Percentiles rank a stretch among this genome's conserved stretches.
Evolutionary conservation across 495 filamentous ascomycete genomes (phyloP).

Genomic region (Penicillium mononematosum): DNA sequence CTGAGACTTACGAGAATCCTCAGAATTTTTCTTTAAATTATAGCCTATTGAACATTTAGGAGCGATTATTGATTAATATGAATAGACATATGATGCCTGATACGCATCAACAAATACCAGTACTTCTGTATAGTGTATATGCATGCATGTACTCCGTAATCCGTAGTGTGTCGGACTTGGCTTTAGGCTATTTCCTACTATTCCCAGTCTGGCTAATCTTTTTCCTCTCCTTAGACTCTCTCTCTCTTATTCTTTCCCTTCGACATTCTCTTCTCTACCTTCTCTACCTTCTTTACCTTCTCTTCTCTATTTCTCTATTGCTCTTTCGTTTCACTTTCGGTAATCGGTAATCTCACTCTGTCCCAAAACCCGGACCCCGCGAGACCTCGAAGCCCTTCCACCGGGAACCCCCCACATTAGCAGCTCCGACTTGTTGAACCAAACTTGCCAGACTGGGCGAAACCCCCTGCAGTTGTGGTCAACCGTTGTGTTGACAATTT

Average conservation of each 20-base stretch:
- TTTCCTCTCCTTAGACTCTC: slow-evolving; percentile 3
- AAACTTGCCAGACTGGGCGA: not conserved
- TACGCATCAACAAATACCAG: not conserved
- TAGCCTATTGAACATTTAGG: not conserved
- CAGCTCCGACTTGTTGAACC: not conserved
- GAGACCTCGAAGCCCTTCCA: not conserved
- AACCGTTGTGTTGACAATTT: slow-evolving; percentile 36
- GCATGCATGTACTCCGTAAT: not conserved
- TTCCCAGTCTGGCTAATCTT: slow-evolving; percentile 2
- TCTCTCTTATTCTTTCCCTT: not conserved
- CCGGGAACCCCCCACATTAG: not conserved
- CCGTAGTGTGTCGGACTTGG: not conserved
- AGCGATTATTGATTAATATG: slow-evolving; percentile 8
- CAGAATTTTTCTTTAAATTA: not conserved
- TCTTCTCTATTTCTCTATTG: not conserved
- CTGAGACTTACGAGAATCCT: not conserved
- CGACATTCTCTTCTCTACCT: not conserved
- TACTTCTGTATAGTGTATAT: not conserved
- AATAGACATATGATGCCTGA: not conserved
- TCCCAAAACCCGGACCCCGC: not conserved
- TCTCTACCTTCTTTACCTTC: too few relatives aligned
- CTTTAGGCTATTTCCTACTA: not conserved
- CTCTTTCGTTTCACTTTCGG: not conserved
- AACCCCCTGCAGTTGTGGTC: not conserved
- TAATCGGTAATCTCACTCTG: not conserved